A percentile compares a stretch with the other conserved stretches of the same genome.
These are phyloP conservation scores for Globisporangium iwayamae DNA, from an alignment of 352 stramenopile genomes.

Conservation along the genomic window DNA sequence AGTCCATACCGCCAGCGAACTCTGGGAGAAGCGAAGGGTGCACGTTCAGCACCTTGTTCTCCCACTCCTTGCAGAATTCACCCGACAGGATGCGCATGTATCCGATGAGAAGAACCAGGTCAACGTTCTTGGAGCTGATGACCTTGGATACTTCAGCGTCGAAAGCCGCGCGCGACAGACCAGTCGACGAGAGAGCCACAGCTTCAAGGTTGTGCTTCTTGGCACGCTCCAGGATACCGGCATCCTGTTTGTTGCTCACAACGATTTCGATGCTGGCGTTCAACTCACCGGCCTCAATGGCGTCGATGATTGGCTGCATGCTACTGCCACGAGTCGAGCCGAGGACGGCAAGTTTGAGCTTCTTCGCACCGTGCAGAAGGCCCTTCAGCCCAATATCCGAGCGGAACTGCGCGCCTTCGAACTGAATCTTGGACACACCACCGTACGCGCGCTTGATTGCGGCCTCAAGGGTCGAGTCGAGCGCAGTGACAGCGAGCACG, in stretches of 20 bases:
- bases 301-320: constrained; percentile 96
- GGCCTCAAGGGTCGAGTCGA: constrained; percentile 84
- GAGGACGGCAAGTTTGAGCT: constrained; percentile 91
- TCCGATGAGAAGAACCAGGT: constrained; percentile 97
- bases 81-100: constrained; percentile 99
- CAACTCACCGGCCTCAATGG: constrained; percentile 82
- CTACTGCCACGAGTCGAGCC: constrained; percentile 95
- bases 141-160: constrained; percentile 94
- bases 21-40: constrained; percentile 98
- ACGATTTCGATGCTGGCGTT: constrained; percentile 96
- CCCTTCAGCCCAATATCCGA: constrained; percentile 96
- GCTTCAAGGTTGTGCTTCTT: constrained; percentile 70
- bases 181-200: constrained; percentile 57
- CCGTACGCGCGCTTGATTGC: constrained; percentile 93
- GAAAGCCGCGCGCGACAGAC: constrained; percentile 90
- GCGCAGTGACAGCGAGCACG: constrained; percentile 96
- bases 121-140: constrained; percentile 91
- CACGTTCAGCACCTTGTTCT: constrained; percentile 97
- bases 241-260: constrained; percentile 93
- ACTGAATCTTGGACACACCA: constrained; percentile 84
- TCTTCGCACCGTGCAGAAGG: constrained; percentile 86
- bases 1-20: constrained; percentile 99
- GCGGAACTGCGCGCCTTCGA: constrained; percentile 93
- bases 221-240: constrained; percentile 94
- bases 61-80: constrained; percentile 95